These are phyloP conservation scores for Colletotrichum sp. DNA, from an alignment of 2,329 filamentous ascomycete species.

Conservation along the genomic window DNA sequence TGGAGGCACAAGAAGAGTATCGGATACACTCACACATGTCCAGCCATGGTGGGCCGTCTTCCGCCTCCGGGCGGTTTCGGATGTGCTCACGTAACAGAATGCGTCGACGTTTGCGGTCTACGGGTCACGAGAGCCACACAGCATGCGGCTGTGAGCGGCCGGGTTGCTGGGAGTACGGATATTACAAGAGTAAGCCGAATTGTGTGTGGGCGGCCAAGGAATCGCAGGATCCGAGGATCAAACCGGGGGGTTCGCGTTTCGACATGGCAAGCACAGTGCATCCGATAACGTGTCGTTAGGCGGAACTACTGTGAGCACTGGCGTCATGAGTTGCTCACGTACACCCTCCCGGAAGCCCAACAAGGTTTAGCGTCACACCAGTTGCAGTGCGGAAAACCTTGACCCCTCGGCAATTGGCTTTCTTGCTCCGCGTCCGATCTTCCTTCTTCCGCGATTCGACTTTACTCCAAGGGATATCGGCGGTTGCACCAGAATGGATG, in stretches of 20 bases:
- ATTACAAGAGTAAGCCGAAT: neutral
- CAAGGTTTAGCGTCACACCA: neutral
- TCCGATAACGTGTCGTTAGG: neutral
- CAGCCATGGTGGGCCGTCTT: neutral
- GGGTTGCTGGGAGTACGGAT: neutral
- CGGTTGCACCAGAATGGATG: conserved; percentile 14
- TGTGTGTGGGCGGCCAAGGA: neutral
- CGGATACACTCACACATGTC: neutral
- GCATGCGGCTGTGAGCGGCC: neutral
- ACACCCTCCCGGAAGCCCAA: neutral
- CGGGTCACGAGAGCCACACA: neutral
- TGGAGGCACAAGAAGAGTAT: too few relatives aligned
- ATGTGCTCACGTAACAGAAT: neutral
- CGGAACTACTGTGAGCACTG: neutral
- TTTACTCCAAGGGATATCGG: neutral
- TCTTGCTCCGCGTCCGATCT: conserved; percentile 12
- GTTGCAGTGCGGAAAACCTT: conserved; percentile 1
- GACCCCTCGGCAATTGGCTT: neutral
- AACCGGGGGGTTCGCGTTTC: neutral
- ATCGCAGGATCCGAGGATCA: neutral
- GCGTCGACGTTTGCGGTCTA: neutral
- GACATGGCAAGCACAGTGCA: conserved; percentile 2
- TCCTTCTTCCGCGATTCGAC: conserved; percentile 11
- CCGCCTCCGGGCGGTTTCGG: neutral
- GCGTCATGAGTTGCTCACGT: neutral